These are phyloP conservation scores for Albatrellus ellisii DNA, from an alignment of 768 basidiomycete species.

Conservation along the genomic window DNA sequence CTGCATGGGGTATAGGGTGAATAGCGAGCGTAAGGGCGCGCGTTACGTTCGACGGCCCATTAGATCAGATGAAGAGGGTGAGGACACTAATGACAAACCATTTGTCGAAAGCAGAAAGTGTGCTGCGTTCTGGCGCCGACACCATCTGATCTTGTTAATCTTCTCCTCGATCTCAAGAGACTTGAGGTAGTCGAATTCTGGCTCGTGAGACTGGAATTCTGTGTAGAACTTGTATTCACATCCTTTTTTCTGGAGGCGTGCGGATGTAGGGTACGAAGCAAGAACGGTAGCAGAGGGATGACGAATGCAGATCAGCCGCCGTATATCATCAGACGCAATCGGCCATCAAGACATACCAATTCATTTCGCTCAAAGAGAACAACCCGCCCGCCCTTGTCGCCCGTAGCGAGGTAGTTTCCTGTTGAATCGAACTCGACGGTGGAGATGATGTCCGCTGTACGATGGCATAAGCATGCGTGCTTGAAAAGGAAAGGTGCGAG, in stretches of 20 bases:
- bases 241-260: constrained; percentile 77
- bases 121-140: constrained; percentile 92
- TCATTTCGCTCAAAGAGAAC: constrained; percentile 99
- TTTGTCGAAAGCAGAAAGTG: constrained; percentile 97
- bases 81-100: constrained; percentile 36
- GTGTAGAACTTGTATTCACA: constrained; percentile 99
- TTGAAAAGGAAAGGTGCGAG: constrained; percentile 1
- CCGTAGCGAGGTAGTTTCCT: constrained; percentile 97
- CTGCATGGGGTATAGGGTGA: constrained; percentile 29
- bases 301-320: constrained; percentile 7
- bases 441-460: constrained; percentile 96
- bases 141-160: constrained; percentile 99
- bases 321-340: constrained; percentile 1
- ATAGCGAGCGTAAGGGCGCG: constrained; percentile 3
- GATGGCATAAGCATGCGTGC: constrained; percentile 3
- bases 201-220: constrained; percentile 99
- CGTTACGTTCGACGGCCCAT: too few species aligned
- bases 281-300: constrained; percentile 13
- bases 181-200: constrained; percentile 99
- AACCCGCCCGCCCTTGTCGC: constrained; percentile 98
- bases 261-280: neutral
- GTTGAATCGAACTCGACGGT: constrained; percentile 99
- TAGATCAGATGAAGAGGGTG: neutral
- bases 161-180: constrained; percentile 99
- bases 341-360: constrained; percentile 42